These are phyloP conservation scores for Neurospora africana DNA, from an alignment of 495 filamentous ascomycete species.

Conservation along the genomic window DNA sequence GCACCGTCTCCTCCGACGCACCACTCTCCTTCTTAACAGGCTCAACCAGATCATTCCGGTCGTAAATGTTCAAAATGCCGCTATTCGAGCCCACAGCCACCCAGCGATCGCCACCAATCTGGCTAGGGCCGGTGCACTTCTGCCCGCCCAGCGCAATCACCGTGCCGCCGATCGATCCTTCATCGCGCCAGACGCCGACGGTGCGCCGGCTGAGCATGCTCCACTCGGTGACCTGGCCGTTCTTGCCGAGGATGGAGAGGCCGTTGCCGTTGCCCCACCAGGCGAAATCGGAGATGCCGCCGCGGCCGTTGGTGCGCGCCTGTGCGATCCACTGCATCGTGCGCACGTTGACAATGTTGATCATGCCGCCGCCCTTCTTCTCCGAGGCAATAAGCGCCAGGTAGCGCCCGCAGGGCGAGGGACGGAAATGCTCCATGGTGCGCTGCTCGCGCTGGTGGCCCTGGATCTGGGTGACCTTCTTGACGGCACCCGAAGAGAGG, in stretches of 20 bases:
- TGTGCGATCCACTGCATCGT: conserved; percentile 83
- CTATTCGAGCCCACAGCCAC: conserved; percentile 73
- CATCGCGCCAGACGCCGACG: conserved; percentile 76
- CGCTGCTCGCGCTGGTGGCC: conserved; percentile 76
- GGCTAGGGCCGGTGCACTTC: conserved; percentile 35
- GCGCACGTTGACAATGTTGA: conserved; percentile 74
- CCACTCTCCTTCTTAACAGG: conserved; percentile 26
- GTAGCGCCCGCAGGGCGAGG: conserved; percentile 75
- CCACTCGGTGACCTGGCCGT: conserved; percentile 91
- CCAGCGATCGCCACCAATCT: conserved; percentile 77
- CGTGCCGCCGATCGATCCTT: conserved; percentile 79
- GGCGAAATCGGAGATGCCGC: conserved; percentile 76
- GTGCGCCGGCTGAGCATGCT: conserved; percentile 53
- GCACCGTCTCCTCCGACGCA: conserved; percentile 27
- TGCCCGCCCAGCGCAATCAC: conserved; percentile 66
- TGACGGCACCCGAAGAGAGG: conserved; percentile 63
- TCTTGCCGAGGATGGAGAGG: conserved; percentile 67
- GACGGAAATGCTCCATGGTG: conserved; percentile 80
- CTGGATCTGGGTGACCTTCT: conserved; percentile 67
- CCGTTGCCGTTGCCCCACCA: conserved; percentile 82
- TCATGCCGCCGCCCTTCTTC: conserved; percentile 72
- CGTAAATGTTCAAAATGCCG: conserved; percentile 88
- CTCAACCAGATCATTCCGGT: conserved; percentile 54
- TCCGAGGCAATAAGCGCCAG: conserved; percentile 68
- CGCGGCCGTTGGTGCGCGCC: conserved; percentile 69